Base-by-base conservation (phyloP, 140 eudicot genomes). In the Anethum foeniculum region DNA sequence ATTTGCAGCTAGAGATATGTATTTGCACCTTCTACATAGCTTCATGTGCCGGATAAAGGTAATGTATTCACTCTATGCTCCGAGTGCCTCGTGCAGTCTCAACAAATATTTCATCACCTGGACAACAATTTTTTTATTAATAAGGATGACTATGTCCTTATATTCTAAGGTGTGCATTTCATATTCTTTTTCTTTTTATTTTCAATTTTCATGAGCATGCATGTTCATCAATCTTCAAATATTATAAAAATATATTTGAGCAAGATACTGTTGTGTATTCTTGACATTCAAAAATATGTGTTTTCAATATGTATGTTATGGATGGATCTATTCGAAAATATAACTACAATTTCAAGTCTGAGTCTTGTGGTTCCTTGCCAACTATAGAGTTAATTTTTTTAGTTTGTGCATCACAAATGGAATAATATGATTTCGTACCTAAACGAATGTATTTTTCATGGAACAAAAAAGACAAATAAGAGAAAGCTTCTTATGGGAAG, bases 41-140 rank as follows among this genome's bases (percentile, higher is more conserved):
- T 1, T 92, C 97, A 64, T 89, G 27, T 83, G 90, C 76, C 97
- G 97, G 80, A 89, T 92, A 49, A 85, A 85, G n/a, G 85, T 84
- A 62, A 91, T 92, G 95, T 95, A 89, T 60, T 86, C 83, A 38
- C 71, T 91, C 49, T 95, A 95, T 65, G 99, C 90, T 77, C 86
- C 97, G 1, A 95, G 85, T 67, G 72, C 86, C 49, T 88, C 99
- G 18, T 95, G 99, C 89, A 80, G 88, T 79, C 93, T 95, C 80
- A 95, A 95, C 90, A 89, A 92, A 92, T 95, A 92, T 85, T 92
- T 95, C 91, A 95, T 95, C 87, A 56, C 93, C 14, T 95, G 99
- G 99, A 92, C 96, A 0, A 89, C 88, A 36, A 72, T 91, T 85
- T 85, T 95, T 86, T 91, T 95, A 71, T 79, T 89, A 19, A 97